phyloP scores from a whole-genome alignment of 768 basidiomycete genomes.

The Boletus sensibilis region DNA sequence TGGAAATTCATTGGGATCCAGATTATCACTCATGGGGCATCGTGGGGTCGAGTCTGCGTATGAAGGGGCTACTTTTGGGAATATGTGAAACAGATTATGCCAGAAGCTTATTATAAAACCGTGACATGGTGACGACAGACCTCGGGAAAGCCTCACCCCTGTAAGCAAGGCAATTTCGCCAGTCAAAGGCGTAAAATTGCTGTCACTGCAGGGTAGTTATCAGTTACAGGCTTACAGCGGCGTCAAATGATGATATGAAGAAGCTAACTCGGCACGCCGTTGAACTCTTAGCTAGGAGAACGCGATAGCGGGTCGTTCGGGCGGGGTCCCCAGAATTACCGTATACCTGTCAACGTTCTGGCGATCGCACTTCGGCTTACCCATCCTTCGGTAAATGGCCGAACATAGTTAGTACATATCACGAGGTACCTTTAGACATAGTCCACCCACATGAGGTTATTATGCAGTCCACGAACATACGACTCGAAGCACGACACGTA shows the following conservation, averaged over 20 bases:
- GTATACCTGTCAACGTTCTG: neutral
- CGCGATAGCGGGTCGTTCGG: too few relatives aligned
- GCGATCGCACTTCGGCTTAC: neutral
- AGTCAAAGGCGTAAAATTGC: neutral
- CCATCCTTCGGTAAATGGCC: neutral
- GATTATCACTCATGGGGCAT: neutral
- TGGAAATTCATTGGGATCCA: neutral
- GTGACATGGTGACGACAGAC: neutral
- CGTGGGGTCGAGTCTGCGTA: neutral
- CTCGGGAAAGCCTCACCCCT: neutral
- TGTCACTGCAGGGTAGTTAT: neutral
- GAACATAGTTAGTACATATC: neutral
- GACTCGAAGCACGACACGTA: neutral
- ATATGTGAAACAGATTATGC: slow-evolving; percentile 8
- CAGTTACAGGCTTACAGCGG: neutral
- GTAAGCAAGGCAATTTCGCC: neutral
- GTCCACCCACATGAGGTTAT: neutral
- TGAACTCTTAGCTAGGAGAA: neutral
- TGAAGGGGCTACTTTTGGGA: neutral
- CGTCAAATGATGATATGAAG: neutral
- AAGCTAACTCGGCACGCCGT: neutral
- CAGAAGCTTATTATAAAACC: neutral
- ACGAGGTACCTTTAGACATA: neutral
- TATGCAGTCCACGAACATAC: neutral
- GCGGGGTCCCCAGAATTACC: neutral